Base-by-base conservation (phyloP, 2,329 filamentous ascomycete genomes). In the Fusarium longipes region DNA sequence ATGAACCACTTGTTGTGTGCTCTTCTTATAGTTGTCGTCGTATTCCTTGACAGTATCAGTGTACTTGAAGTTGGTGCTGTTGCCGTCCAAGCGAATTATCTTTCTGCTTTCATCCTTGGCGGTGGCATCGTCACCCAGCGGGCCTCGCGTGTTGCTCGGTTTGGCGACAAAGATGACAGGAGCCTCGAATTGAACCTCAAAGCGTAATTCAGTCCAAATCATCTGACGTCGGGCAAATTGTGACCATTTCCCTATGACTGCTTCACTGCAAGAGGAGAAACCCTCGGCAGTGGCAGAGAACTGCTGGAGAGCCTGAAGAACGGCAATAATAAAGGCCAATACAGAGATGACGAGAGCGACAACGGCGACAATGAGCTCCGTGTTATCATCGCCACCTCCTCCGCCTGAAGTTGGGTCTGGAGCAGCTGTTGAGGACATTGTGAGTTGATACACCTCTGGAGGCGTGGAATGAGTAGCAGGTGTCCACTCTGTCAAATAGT, bases 131-230 rank as follows among this genome's bases (percentile, higher is more conserved):
- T 63, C 63, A 2, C 68, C 68, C 0, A 73, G 17, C 0, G 74
- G 74, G 2, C 79, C 79, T 4, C 67, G 73, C 0, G 39, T 64
- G 71, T 82, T 82, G 14, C 29, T 54, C 0, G 80, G 74, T 1
- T 69, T 72, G 7, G 77, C 80, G 17, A 82, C 76, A 38, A 82
- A 82, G 35, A 82, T 78, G 49, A 82, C 80, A 12, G 81, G 81
- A 0, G 77, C 72, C 60, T 81, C 76, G 43, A 79, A 82, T 35
- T 76, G 73, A 2, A 82, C 80, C 38, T 80, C 79, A 60, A 82
- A 80, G 2, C 81, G 80, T 20, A 82, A 74, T 68, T 82, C 79
- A 12, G 63, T 70, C 18, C 63, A 68, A 8, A 73, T 72, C 48
- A 82, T 77, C 1, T 65, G 68, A 2, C 79, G 75, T 6, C 72